phyloP scores from a whole-genome alignment of 2,329 filamentous ascomycete species.

The Fusarium compactum region DNA sequence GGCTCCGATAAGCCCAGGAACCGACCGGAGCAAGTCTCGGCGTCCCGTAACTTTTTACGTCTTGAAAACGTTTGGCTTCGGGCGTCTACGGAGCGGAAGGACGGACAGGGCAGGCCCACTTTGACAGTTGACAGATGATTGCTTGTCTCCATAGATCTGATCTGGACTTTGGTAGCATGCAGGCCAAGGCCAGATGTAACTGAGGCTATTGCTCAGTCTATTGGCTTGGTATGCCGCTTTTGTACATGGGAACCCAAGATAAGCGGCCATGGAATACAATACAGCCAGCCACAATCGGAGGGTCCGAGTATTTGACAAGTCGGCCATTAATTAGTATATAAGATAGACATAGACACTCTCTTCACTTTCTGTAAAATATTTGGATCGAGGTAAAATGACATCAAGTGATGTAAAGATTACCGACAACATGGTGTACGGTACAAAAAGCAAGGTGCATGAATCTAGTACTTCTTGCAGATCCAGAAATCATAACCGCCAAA shows the following conservation, averaged over 20 bases:
- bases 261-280: conserved; percentile 2
- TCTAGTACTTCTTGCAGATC: background rate
- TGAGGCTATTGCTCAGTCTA: conserved; percentile 11
- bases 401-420: conserved; percentile 11
- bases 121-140: conserved; percentile 1
- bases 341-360: background rate
- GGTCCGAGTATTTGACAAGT: background rate
- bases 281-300: conserved; percentile 15
- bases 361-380: conserved; percentile 4
- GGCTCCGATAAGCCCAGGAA: conserved; percentile 29
- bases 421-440: background rate
- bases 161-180: conserved; percentile 5
- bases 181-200: conserved; percentile 11
- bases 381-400: background rate
- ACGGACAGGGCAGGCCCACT: conserved; percentile 9
- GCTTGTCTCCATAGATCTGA: conserved; percentile 8
- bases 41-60: conserved; percentile 10
- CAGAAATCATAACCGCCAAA: background rate
- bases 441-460: background rate
- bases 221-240: conserved; percentile 30
- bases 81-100: conserved; percentile 38
- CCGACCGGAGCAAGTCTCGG: conserved; percentile 25
- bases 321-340: background rate
- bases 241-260: conserved; percentile 1
- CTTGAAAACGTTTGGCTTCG: conserved; percentile 29